Evolutionary conservation across 2,329 filamentous ascomycete species (phyloP).

Genomic region (Aspergillus hiratsukae): DNA sequence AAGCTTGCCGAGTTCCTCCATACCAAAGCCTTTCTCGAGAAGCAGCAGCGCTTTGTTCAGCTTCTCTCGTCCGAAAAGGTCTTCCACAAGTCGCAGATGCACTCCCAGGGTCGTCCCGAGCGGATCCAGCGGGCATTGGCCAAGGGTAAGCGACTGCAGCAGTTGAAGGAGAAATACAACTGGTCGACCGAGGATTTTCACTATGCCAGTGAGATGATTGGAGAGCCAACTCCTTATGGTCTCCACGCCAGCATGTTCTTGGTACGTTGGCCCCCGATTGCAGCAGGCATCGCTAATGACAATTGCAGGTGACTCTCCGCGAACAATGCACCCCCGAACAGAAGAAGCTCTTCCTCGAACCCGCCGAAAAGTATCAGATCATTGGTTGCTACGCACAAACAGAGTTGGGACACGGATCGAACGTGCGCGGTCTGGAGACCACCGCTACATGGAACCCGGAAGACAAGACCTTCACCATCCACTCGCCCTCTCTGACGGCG

Average conservation of each 20-base stretch:
- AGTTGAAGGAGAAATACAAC: conserved; percentile 61
- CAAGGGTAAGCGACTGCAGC: conserved; percentile 64
- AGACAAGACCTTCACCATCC: conserved; percentile 70
- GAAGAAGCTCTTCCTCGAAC: conserved; percentile 66
- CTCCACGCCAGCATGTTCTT: conserved; percentile 69
- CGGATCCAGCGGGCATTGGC: conserved; percentile 66
- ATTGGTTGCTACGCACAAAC: conserved; percentile 80
- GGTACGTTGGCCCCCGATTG: conserved; percentile 37
- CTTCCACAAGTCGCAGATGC: conserved; percentile 75
- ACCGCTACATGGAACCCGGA: conserved; percentile 68
- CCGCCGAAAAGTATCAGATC: conserved; percentile 63
- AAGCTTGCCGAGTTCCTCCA: conserved; percentile 66
- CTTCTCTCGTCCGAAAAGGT: conserved; percentile 64
- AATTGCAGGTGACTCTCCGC: conserved; percentile 56
- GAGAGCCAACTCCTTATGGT: conserved; percentile 69
- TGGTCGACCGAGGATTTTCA: conserved; percentile 64
- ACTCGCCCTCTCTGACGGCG: conserved; percentile 68
- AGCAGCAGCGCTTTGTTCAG: conserved; percentile 57
- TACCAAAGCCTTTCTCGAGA: conserved; percentile 59
- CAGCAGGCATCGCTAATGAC: too few species aligned
- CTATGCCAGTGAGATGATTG: conserved; percentile 63
- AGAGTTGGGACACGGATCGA: conserved; percentile 73
- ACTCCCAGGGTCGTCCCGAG: conserved; percentile 66
- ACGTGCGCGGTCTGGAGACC: conserved; percentile 68
- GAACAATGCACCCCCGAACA: conserved; percentile 71